phyloP scores from a whole-genome alignment of 352 stramenopile species.

The Phytophthora chlamydospora region DNA sequence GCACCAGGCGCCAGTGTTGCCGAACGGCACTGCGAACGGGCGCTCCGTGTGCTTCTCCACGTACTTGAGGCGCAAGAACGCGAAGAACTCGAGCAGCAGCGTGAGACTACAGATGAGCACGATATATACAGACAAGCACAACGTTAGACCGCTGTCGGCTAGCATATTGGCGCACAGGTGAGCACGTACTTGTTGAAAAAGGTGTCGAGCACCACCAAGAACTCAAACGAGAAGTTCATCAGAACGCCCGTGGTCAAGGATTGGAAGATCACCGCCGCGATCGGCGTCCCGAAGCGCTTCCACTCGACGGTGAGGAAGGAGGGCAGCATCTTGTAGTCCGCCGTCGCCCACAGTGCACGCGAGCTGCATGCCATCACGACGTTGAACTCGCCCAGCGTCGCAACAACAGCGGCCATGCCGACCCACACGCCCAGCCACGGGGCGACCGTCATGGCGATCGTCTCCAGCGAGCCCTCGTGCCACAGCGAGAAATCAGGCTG shows the following conservation, averaged over 20 bases:
- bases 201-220: constrained; percentile 82
- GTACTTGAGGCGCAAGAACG: constrained; percentile 87
- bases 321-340: constrained; percentile 88
- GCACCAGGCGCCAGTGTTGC: constrained; percentile 68
- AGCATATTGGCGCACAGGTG: background rate
- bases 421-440: constrained; percentile 87
- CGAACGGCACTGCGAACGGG: constrained; percentile 78
- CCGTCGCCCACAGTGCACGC: constrained; percentile 79
- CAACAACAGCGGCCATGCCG: constrained; percentile 73
- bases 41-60: constrained; percentile 74
- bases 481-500: constrained; percentile 71
- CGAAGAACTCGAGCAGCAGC: constrained; percentile 84
- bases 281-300: constrained; percentile 78
- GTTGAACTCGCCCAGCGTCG: constrained; percentile 86
- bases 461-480: constrained; percentile 79
- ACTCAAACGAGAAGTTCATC: constrained; percentile 88
- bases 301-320: constrained; percentile 64
- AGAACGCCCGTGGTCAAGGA: constrained; percentile 74
- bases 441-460: constrained; percentile 72
- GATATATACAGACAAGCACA: constrained; percentile 11
- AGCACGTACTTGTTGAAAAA: constrained; percentile 89
- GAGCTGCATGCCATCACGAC: constrained; percentile 88
- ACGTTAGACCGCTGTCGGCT: background rate
- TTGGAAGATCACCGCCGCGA: constrained; percentile 80
- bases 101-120: constrained; percentile 50